These are phyloP conservation scores for Yarrowia keelungensis DNA, from an alignment of 805 yeast species.

Conservation along the genomic window DNA sequence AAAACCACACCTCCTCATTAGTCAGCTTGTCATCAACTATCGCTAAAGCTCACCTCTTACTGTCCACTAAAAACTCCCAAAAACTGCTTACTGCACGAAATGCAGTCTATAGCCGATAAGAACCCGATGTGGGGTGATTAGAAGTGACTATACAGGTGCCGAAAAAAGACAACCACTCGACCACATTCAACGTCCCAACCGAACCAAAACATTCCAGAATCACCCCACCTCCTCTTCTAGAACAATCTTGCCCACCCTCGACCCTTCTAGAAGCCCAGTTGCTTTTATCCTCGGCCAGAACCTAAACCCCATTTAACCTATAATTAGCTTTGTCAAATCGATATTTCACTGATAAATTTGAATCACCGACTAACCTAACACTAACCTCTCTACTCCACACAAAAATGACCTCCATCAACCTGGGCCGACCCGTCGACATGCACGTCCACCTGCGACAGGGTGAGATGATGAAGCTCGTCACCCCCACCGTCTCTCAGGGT, in stretches of 20 bases:
- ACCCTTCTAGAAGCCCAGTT: constrained; percentile 17
- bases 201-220: too few species aligned
- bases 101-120: constrained; percentile 23
- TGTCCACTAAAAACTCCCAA: not conserved
- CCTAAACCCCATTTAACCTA: constrained; percentile 2
- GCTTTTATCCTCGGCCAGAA: constrained; percentile 4
- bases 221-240: too few species aligned
- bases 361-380: not conserved
- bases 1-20: too few species aligned
- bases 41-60: not conserved
- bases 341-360: constrained; percentile 5
- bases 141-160: too few species aligned
- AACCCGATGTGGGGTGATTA: constrained; percentile 1
- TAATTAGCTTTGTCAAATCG: not conserved
- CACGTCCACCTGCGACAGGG: constrained; percentile 98
- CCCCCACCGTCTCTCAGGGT: constrained; percentile 90
- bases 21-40: too few species aligned
- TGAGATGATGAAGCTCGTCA: constrained; percentile 85
- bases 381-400: constrained; percentile 1
- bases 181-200: too few species aligned
- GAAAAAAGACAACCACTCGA: too few species aligned
- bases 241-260: not conserved
- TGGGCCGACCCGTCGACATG: constrained; percentile 65
- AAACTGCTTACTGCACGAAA: constrained; percentile 11
- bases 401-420: constrained; percentile 44